Evolutionary conservation across 23 red algal genomes (phyloP).

Genomic region (Chondrus crispus): DNA sequence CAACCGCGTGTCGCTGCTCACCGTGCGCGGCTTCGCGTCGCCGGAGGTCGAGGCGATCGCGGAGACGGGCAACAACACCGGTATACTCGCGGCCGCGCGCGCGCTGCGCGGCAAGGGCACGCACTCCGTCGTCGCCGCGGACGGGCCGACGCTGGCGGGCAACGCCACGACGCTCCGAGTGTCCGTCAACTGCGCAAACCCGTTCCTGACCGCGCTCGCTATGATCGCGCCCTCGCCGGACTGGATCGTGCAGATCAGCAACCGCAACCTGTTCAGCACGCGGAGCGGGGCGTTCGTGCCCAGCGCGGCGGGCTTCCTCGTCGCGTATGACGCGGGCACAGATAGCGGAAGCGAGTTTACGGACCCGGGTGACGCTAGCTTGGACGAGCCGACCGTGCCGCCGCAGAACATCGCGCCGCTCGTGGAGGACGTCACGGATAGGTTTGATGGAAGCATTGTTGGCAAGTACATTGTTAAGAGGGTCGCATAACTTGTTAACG

Average conservation of each 20-base stretch:
- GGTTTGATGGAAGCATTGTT: neutral
- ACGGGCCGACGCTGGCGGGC: neutral
- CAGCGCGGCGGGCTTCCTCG: neutral
- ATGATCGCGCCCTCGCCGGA: conserved; percentile 53
- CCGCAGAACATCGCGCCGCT: conserved; percentile 50
- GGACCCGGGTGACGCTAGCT: neutral
- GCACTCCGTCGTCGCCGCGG: neutral
- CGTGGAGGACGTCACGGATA: conserved; percentile 38
- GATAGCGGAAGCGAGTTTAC: conserved; percentile 42
- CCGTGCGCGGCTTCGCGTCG: conserved; percentile 16
- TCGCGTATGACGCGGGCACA: conserved; percentile 42
- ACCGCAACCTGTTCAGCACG: neutral
- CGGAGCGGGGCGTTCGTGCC: neutral
- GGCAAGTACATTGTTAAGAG: conserved; percentile 12
- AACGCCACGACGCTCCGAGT: neutral
- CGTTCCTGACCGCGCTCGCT: conserved; percentile 32
- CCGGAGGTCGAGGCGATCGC: conserved; percentile 37
- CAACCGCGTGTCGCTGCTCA: conserved; percentile 38
- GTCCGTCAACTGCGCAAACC: conserved; percentile 27
- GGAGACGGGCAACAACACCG: conserved; percentile 27
- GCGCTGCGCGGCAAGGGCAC: neutral
- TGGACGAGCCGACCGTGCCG: conserved; percentile 34
- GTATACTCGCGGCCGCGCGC: neutral
- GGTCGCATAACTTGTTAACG: neutral
- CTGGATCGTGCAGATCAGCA: conserved; percentile 57